These are phyloP conservation scores for Pythium phragmiticola DNA, from an alignment of 352 stramenopile genomes.

Conservation along the genomic window DNA sequence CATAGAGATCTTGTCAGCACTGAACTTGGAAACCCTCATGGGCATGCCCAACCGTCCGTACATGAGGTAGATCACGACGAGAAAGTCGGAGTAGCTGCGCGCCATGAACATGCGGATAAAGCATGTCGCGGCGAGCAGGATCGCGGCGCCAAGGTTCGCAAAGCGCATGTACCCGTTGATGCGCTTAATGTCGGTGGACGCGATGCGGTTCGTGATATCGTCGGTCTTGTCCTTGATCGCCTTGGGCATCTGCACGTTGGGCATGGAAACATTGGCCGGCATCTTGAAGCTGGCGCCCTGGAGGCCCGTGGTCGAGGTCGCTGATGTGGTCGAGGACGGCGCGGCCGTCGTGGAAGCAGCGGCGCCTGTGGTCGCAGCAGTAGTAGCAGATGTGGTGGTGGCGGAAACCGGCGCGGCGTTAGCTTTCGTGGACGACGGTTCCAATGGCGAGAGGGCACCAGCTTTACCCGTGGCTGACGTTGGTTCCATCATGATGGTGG, in stretches of 20 bases:
- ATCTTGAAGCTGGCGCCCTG: conserved; percentile 38
- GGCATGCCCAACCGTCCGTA: conserved; percentile 20
- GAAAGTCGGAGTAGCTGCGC: conserved; percentile 79
- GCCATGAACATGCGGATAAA: conserved; percentile 78
- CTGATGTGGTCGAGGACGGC: conserved; percentile 21
- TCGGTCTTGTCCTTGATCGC: conserved; percentile 70
- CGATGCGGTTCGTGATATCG: conserved; percentile 69
- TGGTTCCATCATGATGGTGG: conserved; percentile 25
- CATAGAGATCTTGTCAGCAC: background rate
- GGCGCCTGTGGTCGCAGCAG: conserved; percentile 19
- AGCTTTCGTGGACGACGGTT: conserved; percentile 16
- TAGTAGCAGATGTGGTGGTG: conserved; percentile 7
- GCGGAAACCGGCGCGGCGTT: conserved; percentile 14
- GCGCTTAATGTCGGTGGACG: conserved; percentile 71
- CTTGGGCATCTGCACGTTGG: conserved; percentile 27
- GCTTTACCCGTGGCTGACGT: conserved; percentile 26
- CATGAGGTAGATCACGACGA: conserved; percentile 86
- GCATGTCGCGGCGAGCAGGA: conserved; percentile 67
- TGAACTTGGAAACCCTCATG: background rate
- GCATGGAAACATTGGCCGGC: conserved; percentile 28
- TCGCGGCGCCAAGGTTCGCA: conserved; percentile 65
- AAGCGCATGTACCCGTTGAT: conserved; percentile 88
- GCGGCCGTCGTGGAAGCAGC: conserved; percentile 7
- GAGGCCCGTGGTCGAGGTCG: conserved; percentile 42
- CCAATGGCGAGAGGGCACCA: conserved; percentile 5